Evolutionary conservation across 2,329 filamentous ascomycete genomes (phyloP), one percentile per base, ranked within the genome.

Genomic region (Sarocladium kiliense): DNA sequence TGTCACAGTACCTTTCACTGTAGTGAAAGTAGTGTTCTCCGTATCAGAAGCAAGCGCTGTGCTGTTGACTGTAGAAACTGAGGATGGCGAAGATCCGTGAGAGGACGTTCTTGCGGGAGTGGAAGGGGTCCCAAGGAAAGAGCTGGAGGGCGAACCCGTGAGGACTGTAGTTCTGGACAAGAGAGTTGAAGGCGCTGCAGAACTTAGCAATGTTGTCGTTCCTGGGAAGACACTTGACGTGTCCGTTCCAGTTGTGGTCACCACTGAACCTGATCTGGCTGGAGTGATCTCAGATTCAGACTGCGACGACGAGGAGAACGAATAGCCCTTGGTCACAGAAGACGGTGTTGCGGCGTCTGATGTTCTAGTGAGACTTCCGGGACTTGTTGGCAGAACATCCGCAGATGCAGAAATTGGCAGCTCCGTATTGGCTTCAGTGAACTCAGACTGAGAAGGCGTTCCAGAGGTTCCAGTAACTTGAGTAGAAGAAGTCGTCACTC

Each of bases 381-480:
- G 47, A 25, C 47, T 51, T 21, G 47, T 34, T 10, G 47, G 47
- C 3, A 27, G 47, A 51, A 51, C 47, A 51, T 51, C 47, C 10
- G 47, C 47, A 7, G 47, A 51, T 34, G 47, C 47, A 10, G 47
- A 51, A 36, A 51, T 51, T 5, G 47, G 47, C n/a, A 51, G 18
- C n/a, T 51, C 27, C 5, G 47, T 51, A 3, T 51, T 7, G n/a
- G 11, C 30, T 16, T 23, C 27, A 4, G 47, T 34, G 30, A 4
- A 14, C 6, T 3, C 10, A 32, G 47, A 21, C 26, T 23, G 18
- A 21, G 47, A 36, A 34, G 26, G 10, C 2, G 30, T 34, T 7
- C 18, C n/a, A 14, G 30, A 12, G 27, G n/a, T 34, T 23, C 14
- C 47, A 4, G 47, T 7, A 23, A n/a, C 27, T 16, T 12, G 12